Conservation (phyloP, 176 grass and related monocot species). For the Thinopyrum elongatum region DNA sequence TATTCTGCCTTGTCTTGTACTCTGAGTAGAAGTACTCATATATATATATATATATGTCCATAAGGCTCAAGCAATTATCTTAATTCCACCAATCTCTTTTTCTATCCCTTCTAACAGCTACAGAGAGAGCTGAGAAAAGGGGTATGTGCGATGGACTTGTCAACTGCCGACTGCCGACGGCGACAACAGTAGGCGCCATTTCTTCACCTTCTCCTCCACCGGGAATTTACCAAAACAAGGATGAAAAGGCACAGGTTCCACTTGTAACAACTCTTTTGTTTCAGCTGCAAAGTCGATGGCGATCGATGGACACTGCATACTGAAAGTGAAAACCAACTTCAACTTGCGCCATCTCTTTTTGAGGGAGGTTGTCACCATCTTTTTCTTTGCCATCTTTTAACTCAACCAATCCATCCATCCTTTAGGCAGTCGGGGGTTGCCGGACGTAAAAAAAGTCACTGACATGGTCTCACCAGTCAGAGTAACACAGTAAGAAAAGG, state of each 20-base stretch:
- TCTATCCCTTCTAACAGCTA: too few relatives aligned
- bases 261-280: neutral
- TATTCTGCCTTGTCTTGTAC: too few relatives aligned
- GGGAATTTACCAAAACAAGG: neutral
- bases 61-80: too few relatives aligned
- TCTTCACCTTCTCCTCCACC: neutral
- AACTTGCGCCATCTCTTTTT: neutral
- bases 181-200: neutral
- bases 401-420: neutral
- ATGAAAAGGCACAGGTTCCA: neutral
- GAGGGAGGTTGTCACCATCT: neutral
- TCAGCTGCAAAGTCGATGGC: neutral
- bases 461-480: neutral
- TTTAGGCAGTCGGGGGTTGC: conserved; percentile 14
- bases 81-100: too few relatives aligned
- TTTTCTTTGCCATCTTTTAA: neutral
- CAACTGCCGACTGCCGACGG: conserved; percentile 7
- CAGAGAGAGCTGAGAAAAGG: neutral
- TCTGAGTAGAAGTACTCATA: too few relatives aligned
- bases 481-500: neutral
- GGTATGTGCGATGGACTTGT: neutral
- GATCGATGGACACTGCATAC: neutral
- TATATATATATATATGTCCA: too few relatives aligned
- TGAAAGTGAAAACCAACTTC: conserved; percentile 3
- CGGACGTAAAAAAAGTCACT: conserved; percentile 14